Conservation (phyloP, 1,284 basidiomycete species). For the Puccinia hordei region DNA sequence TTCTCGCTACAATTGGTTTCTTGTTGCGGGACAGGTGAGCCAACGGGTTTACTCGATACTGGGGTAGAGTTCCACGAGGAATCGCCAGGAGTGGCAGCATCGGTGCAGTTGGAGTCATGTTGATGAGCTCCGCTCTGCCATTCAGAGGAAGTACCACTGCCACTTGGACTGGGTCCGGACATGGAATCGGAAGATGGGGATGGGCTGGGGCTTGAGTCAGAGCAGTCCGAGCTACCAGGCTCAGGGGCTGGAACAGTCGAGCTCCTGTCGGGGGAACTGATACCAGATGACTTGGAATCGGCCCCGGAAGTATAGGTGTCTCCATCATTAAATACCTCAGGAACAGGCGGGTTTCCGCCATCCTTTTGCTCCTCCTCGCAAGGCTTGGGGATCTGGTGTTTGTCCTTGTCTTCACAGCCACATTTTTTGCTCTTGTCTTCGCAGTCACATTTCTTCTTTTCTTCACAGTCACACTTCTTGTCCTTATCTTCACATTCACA, state of each 20-base stretch:
- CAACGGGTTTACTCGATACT: background rate
- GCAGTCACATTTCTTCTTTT: constrained; percentile 20
- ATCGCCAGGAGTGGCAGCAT: background rate
- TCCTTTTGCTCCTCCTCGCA: background rate
- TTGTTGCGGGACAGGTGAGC: background rate
- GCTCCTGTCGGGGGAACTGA: background rate
- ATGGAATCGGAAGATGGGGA: background rate
- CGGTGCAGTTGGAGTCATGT: constrained; percentile 2
- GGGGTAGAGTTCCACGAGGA: constrained; percentile 4
- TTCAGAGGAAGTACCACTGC: background rate
- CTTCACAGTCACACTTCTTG: background rate
- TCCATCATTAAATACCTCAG: background rate
- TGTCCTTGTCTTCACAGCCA: background rate
- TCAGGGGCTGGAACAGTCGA: background rate
- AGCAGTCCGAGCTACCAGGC: background rate
- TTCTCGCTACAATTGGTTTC: background rate
- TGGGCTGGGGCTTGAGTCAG: background rate
- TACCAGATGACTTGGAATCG: background rate
- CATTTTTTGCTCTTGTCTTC: constrained; percentile 2
- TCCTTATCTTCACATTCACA: background rate
- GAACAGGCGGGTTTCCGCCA: background rate
- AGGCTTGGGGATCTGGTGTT: background rate
- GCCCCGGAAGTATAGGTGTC: background rate
- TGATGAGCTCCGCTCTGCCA: background rate
- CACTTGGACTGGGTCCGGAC: background rate